Evolutionary conservation across 129 eudicot species (phyloP), one percentile per base, ranked within the genome.

Genomic region (Artemisia annua): DNA sequence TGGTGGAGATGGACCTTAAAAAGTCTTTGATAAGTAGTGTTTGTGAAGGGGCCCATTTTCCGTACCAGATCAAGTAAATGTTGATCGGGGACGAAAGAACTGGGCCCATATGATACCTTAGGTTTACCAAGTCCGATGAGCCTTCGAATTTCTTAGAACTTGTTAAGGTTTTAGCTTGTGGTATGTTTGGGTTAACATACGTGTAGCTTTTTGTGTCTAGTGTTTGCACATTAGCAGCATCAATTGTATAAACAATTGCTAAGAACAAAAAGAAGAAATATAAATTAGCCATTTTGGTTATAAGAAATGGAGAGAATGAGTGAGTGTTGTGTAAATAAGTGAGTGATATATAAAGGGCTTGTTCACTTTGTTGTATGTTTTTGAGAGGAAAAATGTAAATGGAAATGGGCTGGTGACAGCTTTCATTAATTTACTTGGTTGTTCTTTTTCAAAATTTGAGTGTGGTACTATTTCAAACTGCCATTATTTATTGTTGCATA

Each of bases 81-180:
- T 85, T 92, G 81, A 92, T 92, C 4, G 96, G 96, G 26, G 96
- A 85, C 3, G 98, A 89, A 68, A 92, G 86, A 58, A 92, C 96
- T 0, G 96, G 98, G 9, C 98, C 98, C 98, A 92, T 92, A 51
- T 92, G 96, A 84, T 92, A 92, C 2, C 87, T 82, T 55, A 92
- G 88, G 72, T 87, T 82, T n/a, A 92, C 90, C 0, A 92, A 74
- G 55, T 89, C 84, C 15, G 98, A 92, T 0, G 98, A 89, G 65
- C 98, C 98, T 58, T 92, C 98, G 48, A 79, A 87, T 78, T 74
- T 87, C 62, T 92, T 89, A 66, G 91, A 85, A 49, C 86, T 0
- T 16, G 96, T 60, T 8, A 91, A 69, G 15, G 85, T 75, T 54
- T 80, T 80, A 26, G 90, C 85, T 3, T 79, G 82, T 24, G 88